Conservation (phyloP, 208 protist species). For the Crithidia bombi region DNA sequence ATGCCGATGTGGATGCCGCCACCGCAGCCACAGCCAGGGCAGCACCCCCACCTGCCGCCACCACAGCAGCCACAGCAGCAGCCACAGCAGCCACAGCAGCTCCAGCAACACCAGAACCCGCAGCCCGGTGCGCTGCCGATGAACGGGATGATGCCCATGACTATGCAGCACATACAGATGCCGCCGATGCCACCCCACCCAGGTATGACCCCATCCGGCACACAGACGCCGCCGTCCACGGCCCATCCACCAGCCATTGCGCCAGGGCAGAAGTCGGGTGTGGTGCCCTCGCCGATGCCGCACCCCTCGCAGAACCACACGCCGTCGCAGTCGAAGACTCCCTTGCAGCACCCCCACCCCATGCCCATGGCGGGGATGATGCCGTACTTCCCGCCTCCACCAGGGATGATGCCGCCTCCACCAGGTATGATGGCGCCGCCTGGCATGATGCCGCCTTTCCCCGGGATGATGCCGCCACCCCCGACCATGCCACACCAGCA, state of each 20-base stretch:
- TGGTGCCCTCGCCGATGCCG: slow-evolving; percentile 9
- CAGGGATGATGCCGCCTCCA: slow-evolving; percentile 20
- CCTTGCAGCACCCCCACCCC: slow-evolving; percentile 12
- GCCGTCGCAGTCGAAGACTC: slow-evolving; percentile 10
- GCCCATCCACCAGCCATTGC: neutral
- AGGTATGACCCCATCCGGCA: neutral
- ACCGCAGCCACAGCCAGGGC: neutral
- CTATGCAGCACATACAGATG: slow-evolving; percentile 27
- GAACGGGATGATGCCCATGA: slow-evolving; percentile 25
- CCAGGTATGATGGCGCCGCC: slow-evolving; percentile 14
- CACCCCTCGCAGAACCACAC: neutral
- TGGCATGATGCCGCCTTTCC: slow-evolving; percentile 18
- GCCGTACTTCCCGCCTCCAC: slow-evolving; percentile 15
- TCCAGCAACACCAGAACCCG: slow-evolving; percentile 1
- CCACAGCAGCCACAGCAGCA: neutral
- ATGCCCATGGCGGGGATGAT: slow-evolving; percentile 13
- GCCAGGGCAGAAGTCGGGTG: neutral
- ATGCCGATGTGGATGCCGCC: slow-evolving; percentile 30
- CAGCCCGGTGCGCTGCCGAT: slow-evolving; percentile 20
- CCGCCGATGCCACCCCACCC: slow-evolving; percentile 1
- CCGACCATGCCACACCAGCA: neutral
- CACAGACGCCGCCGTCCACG: neutral
- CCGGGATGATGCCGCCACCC: slow-evolving; percentile 8
- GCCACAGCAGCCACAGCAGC: neutral
- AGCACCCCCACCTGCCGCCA: neutral